These are phyloP conservation scores for Seiridium unicorne DNA, from an alignment of 2,329 filamentous ascomycete genomes.

Conservation along the genomic window DNA sequence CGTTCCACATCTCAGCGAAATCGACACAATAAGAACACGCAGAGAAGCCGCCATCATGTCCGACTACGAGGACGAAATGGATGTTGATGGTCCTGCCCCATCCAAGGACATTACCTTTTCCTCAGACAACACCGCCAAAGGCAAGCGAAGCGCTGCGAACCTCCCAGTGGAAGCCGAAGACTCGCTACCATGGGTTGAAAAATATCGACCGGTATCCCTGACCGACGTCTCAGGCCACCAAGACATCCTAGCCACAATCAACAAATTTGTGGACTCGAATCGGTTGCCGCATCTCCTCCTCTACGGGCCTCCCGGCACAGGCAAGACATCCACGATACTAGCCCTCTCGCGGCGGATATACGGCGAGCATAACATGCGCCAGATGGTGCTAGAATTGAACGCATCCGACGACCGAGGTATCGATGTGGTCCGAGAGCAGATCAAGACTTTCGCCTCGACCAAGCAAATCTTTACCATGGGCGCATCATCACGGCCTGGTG, in stretches of 20 bases:
- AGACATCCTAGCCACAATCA: conserved; percentile 95
- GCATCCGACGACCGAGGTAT: conserved; percentile 97
- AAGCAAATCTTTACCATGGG: conserved; percentile 88
- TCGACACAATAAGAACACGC: no score
- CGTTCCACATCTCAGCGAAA: no score
- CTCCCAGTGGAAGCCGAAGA: conserved; percentile 92
- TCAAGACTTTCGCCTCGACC: conserved; percentile 98
- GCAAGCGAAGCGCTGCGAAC: conserved; percentile 90
- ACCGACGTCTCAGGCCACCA: conserved; percentile 94
- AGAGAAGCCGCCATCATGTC: conserved; percentile 41
- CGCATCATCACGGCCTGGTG: conserved; percentile 42
- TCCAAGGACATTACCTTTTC: conserved; percentile 63
- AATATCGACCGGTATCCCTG: conserved; percentile 87
- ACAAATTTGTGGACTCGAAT: conserved; percentile 95
- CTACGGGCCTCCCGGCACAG: conserved; percentile 93
- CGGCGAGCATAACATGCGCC: conserved; percentile 85
- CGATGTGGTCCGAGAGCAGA: conserved; percentile 96
- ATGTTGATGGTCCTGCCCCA: conserved; percentile 49
- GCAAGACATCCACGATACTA: conserved; percentile 95
- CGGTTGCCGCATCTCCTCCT: conserved; percentile 92
- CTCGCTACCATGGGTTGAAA: conserved; percentile 95
- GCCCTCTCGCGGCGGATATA: conserved; percentile 93
- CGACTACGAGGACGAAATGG: conserved; percentile 61
- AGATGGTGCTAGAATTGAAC: conserved; percentile 98
- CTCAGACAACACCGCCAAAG: conserved; percentile 72